Evolutionary conservation across 2,329 filamentous ascomycete genomes (phyloP), one percentile per base, ranked within the genome.

Genomic region (Penicillium sp.): DNA sequence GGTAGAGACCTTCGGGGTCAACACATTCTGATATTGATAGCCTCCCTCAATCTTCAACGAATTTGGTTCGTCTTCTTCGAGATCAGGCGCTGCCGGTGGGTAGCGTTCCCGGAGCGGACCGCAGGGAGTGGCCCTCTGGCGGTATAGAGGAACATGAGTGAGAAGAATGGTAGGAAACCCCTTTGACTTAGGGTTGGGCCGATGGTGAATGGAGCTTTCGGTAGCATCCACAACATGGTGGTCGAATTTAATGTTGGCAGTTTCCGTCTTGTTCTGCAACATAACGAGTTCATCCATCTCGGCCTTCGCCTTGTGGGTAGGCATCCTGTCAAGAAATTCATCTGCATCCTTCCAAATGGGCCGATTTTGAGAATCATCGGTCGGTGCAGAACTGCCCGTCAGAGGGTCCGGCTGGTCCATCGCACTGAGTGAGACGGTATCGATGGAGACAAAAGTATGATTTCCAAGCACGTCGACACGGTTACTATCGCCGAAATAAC

Each of bases 1-100:
- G 42, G 86, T 81, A 0, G 92, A 94, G 62, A 97, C 86, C 2
- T 84, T 81, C 46, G 88, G 85, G 47, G 83, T 89, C 23, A 99
- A 83, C 2, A 97, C 93, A 65, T 97, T 99, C 71, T 97, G 93
- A 69, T 99, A 99, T 71, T 99, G 94, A 68, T 97, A 97, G 13
- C 94, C 94, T 14, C 80, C 81, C 9, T 84, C 78, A 14, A 99
- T 86, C 2, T 83, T 82, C 55, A 99, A 90, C 21, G 92, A 87
- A 61, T 94, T 95, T 52, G 85, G 82, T 43, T 90, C 80, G 65
- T 95, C 90, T 2, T 77, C 71, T 58, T 81, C 75, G 16, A 79
- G 66, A 0, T 71, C 77, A 50, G 83, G 81, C 1, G 83, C 80
- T 0, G 85, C 79, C 0, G 90, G 91, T 2, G 91, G 91, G 78